Base-by-base conservation (phyloP, 306 rosid genomes). In the Biancaea sappan region DNA sequence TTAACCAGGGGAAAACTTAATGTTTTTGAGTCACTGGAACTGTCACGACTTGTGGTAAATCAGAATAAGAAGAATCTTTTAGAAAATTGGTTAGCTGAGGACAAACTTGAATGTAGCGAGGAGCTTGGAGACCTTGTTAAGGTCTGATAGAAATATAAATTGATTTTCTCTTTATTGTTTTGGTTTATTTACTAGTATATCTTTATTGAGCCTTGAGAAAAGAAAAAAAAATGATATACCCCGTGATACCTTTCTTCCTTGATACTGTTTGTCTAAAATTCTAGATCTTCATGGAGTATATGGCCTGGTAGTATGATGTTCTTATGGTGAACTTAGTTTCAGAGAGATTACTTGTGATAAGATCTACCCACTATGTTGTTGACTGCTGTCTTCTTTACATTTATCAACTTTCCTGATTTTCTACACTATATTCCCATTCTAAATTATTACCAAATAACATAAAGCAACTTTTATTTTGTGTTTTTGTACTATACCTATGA, bases 91-190 rank as follows among this genome's bases (percentile, higher is more conserved):
- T 85, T 93, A 79, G 97, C 97, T 6, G 97, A 93, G 81, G 98
- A 93, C 88, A 93, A 93, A 76, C 87, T 93, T 75, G 98, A 93
- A 84, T 93, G 98, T 84, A 91, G 94, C 1, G 97, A 93, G 83
- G 98, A 93, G 61, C 85, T 93, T 32, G 98, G 98, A 60, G 98
- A 93, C 78, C 98, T 93, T 85, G 98, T 93, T 82, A 93, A 91
- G 97, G 98, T 91, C 66, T 82, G 67, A 14, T 69, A 60, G 40
- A 76, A 71, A 69, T 68, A 71, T 8, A 32, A 26, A 54, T 58
- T 75, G 50, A n/a, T 71, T 74, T 19, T 31, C 5, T 5, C 5
- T 31, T 31, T 31, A 31, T 31, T 31, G 5, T 5, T 31, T 2
- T 31, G 34, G 34, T 31, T 31, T 31, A 31, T 31, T 31, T 31